Conservation (phyloP, 2,329 filamentous ascomycete species). For the Coccinonectria pachysandricola region DNA sequence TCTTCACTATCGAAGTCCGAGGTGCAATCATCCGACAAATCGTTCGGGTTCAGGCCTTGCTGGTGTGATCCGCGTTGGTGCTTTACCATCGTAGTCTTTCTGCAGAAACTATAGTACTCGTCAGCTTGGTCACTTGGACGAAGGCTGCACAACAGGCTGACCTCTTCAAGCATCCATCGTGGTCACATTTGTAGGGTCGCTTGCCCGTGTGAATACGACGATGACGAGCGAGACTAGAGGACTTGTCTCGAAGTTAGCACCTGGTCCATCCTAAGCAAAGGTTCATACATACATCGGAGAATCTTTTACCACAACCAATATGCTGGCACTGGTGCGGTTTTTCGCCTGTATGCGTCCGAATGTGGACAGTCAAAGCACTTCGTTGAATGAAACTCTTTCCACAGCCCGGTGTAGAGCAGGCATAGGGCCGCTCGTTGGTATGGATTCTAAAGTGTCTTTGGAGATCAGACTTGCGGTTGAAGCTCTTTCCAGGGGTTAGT, state of each 20-base stretch:
- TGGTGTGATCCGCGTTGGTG: slow-evolving; percentile 54
- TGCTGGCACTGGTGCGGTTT: slow-evolving; percentile 62
- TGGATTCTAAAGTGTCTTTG: slow-evolving; percentile 63
- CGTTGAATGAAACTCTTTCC: slow-evolving; percentile 63
- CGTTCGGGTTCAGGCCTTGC: slow-evolving; percentile 44
- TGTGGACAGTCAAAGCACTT: slow-evolving; percentile 60
- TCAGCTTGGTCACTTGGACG: slow-evolving; percentile 8
- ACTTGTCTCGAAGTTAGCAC: slow-evolving; percentile 30
- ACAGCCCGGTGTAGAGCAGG: slow-evolving; percentile 49
- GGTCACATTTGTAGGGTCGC: slow-evolving; percentile 53
- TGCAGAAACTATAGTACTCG: slow-evolving; percentile 47
- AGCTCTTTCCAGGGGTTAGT: too few species aligned
- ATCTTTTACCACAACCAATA: slow-evolving; percentile 55
- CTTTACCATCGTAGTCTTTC: slow-evolving; percentile 63
- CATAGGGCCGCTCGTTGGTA: slow-evolving; percentile 59
- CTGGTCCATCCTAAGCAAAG: not conserved
- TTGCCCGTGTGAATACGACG: slow-evolving; percentile 57
- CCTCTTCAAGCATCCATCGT: slow-evolving; percentile 54
- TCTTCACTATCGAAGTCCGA: slow-evolving; percentile 50
- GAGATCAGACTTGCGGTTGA: slow-evolving; percentile 62
- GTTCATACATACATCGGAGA: slow-evolving; percentile 50
- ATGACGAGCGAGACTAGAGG: slow-evolving; percentile 55
- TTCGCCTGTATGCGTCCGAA: slow-evolving; percentile 60
- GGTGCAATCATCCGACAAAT: slow-evolving; percentile 41
- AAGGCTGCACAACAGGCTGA: slow-evolving; percentile 19